Evolutionary conservation across 768 basidiomycete species (phyloP).

Genomic region (Boletus eberwhitei): DNA sequence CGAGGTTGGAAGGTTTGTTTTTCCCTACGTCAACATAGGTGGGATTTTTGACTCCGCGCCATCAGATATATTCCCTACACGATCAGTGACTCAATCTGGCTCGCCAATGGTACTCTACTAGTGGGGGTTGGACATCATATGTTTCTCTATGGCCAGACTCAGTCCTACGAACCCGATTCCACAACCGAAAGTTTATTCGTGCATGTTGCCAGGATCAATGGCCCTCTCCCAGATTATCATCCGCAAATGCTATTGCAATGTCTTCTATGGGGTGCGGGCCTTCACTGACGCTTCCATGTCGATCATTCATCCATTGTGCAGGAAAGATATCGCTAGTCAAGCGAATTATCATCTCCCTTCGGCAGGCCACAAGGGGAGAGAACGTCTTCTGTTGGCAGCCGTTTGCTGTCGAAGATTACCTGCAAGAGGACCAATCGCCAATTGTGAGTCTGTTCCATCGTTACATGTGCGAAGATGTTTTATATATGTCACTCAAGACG

Average conservation of each 20-base stretch:
- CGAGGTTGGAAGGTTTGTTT: slow-evolving; percentile 63
- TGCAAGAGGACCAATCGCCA: slow-evolving; percentile 17
- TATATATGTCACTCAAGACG: slow-evolving; percentile 7
- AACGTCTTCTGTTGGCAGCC: slow-evolving; percentile 39
- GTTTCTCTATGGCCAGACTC: slow-evolving; percentile 65
- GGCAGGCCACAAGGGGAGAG: slow-evolving; percentile 27
- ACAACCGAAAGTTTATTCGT: slow-evolving; percentile 64
- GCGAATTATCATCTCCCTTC: slow-evolving; percentile 69
- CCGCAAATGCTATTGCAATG: slow-evolving; percentile 92
- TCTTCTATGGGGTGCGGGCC: slow-evolving; percentile 77
- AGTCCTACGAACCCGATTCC: slow-evolving; percentile 15
- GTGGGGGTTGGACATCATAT: slow-evolving; percentile 83
- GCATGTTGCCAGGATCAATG: slow-evolving; percentile 77
- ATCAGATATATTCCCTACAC: slow-evolving; percentile 69
- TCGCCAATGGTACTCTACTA: slow-evolving; percentile 76
- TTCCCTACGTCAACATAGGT: not conserved
- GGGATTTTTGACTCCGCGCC: not conserved
- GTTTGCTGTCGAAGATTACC: slow-evolving; percentile 50
- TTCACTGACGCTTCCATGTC: not conserved
- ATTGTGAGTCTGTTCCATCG: slow-evolving; percentile 17
- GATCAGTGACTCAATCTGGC: slow-evolving; percentile 91
- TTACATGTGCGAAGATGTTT: not conserved
- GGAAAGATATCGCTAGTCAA: slow-evolving; percentile 87
- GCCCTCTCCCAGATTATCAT: slow-evolving; percentile 87
- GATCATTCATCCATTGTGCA: slow-evolving; percentile 30